Conservation (phyloP, 306 rosid genomes). For the Calophaca sinica region DNA sequence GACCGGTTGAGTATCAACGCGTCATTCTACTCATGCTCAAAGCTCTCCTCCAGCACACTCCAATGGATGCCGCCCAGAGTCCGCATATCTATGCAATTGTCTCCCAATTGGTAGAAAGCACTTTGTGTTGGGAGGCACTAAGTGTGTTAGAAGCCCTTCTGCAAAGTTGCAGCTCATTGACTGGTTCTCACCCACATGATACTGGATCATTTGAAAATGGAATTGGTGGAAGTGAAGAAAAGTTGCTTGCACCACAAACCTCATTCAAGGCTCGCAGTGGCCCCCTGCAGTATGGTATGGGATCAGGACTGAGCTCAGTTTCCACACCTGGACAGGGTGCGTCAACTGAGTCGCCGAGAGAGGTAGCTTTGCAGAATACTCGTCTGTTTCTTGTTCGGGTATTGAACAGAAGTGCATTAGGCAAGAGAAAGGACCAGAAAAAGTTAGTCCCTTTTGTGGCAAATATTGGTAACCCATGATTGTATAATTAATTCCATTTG, state of each 20-base stretch:
- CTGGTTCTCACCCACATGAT: slow-evolving; percentile 83
- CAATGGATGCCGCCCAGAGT: slow-evolving; percentile 97
- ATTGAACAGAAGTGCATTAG: slow-evolving; percentile 79
- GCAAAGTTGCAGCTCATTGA: slow-evolving; percentile 94
- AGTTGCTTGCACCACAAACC: slow-evolving; percentile 80
- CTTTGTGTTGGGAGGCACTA: slow-evolving; percentile 95
- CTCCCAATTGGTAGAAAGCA: slow-evolving; percentile 97
- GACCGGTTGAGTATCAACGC: slow-evolving; percentile 95
- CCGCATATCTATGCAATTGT: slow-evolving; percentile 97
- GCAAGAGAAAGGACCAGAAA: slow-evolving; percentile 86
- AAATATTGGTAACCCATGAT: slow-evolving; percentile 77
- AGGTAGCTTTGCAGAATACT: slow-evolving; percentile 90
- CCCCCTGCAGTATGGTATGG: slow-evolving; percentile 76
- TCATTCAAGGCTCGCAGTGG: slow-evolving; percentile 98
- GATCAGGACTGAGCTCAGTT: slow-evolving; percentile 56
- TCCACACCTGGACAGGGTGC: slow-evolving; percentile 53
- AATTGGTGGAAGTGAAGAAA: slow-evolving; percentile 68
- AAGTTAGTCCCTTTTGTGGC: slow-evolving; percentile 91
- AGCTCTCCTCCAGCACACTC: slow-evolving; percentile 98
- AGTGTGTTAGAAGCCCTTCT: slow-evolving; percentile 97
- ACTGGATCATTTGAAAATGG: slow-evolving; percentile 78
- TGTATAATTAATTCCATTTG: slow-evolving; percentile 41
- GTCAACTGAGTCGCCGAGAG: slow-evolving; percentile 68
- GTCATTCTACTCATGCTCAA: slow-evolving; percentile 93
- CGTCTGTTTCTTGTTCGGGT: slow-evolving; percentile 91